These are phyloP conservation scores for Blastobotrys apis DNA, from an alignment of 1,139 yeast species.

Conservation along the genomic window DNA sequence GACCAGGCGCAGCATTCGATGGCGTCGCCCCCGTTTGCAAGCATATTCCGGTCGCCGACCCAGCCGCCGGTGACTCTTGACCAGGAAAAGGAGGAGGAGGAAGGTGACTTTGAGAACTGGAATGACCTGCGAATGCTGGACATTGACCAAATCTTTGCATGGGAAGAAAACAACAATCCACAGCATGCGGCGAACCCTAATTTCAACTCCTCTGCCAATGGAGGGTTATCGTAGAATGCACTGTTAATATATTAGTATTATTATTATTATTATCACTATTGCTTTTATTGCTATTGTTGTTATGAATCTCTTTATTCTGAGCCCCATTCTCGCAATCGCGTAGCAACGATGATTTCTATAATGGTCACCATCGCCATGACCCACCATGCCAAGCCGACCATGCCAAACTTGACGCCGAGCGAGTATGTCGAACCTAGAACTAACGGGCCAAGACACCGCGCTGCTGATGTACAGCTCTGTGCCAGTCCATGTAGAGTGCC, in stretches of 20 bases:
- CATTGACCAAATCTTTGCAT: slow-evolving; percentile 14
- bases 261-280: no score
- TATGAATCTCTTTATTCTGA: slow-evolving; percentile 11
- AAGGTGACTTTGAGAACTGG: background rate
- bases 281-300: no score
- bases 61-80: slow-evolving; percentile 2
- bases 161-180: slow-evolving; percentile 6
- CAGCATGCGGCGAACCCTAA: background rate
- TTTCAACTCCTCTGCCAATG: no score
- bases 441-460: slow-evolving; percentile 55
- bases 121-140: slow-evolving; percentile 9
- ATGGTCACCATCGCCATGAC: slow-evolving; percentile 35
- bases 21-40: slow-evolving; percentile 16
- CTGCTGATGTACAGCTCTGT: slow-evolving; percentile 43
- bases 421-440: slow-evolving; percentile 51
- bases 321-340: slow-evolving; percentile 29
- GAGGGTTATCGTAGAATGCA: no score
- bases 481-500: slow-evolving; percentile 34
- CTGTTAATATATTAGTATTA: no score
- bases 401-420: slow-evolving; percentile 40
- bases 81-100: background rate
- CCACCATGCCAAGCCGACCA: slow-evolving; percentile 53
- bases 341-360: slow-evolving; percentile 25
- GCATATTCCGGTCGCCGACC: slow-evolving; percentile 9
- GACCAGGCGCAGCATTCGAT: slow-evolving; percentile 10